These are phyloP conservation scores for Speleostelium caveatum DNA, from an alignment of 78 protist species.

Conservation along the genomic window DNA sequence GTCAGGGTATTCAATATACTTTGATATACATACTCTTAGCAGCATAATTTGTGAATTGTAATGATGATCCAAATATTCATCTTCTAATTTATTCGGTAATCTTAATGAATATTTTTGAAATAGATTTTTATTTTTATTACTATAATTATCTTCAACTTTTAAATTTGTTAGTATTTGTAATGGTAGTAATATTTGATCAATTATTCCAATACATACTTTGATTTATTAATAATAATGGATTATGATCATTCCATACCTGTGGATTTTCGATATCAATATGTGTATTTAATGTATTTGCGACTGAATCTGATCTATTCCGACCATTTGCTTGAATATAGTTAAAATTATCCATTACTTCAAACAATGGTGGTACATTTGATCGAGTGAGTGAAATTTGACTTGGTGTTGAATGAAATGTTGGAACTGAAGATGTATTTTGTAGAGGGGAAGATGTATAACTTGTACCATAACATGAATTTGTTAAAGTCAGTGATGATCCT, in stretches of 20 bases:
- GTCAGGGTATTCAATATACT: no score
- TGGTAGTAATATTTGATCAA: background rate
- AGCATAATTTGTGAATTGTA: slow-evolving; percentile 37
- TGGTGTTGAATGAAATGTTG: background rate
- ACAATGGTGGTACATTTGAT: background rate
- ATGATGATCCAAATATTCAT: slow-evolving; percentile 51
- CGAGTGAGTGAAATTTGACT: background rate
- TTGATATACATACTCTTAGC: slow-evolving; percentile 29
- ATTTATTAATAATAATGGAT: slow-evolving; percentile 26
- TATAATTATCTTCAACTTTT: slow-evolving; percentile 1
- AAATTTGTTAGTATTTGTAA: background rate
- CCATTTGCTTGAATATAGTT: background rate
- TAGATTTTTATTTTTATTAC: slow-evolving; percentile 16
- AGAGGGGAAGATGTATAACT: slow-evolving; percentile 8
- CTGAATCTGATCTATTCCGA: slow-evolving; percentile 22
- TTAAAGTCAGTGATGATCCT: background rate
- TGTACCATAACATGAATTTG: slow-evolving; percentile 35
- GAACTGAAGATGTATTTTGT: background rate
- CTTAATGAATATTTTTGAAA: slow-evolving; percentile 55
- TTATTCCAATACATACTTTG: background rate
- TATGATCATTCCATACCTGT: slow-evolving; percentile 48
- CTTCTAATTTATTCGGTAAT: slow-evolving; percentile 35
- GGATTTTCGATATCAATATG: slow-evolving; percentile 46
- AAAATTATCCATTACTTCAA: background rate
- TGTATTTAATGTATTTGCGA: slow-evolving; percentile 13